These are phyloP conservation scores for Wickerhamiella lipophila DNA, from an alignment of 805 yeast genomes.

Conservation along the genomic window DNA sequence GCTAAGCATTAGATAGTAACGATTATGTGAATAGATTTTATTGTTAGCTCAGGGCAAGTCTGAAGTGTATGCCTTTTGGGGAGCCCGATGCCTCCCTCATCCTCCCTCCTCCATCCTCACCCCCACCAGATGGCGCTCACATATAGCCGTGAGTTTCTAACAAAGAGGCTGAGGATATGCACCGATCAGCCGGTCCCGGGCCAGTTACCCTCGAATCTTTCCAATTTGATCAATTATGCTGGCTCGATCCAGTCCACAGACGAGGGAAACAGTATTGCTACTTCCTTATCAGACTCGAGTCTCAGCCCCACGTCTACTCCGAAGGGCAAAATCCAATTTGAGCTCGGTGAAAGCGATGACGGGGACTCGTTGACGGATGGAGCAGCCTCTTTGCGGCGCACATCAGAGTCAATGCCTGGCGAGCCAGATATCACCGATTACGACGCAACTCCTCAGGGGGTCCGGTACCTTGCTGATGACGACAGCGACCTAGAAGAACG, in stretches of 20 bases:
- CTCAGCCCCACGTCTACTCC: slow-evolving; percentile 5
- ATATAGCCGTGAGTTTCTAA: slow-evolving; percentile 25
- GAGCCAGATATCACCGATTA: neutral
- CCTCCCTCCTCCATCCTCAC: no score
- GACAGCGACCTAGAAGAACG: slow-evolving; percentile 33
- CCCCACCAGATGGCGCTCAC: slow-evolving; percentile 23
- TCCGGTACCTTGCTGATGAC: slow-evolving; percentile 32
- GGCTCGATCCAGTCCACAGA: slow-evolving; percentile 3
- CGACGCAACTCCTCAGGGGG: slow-evolving; percentile 19
- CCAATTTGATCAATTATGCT: slow-evolving; percentile 3
- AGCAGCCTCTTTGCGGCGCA: neutral
- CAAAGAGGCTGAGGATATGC: slow-evolving; percentile 24
- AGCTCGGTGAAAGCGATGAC: slow-evolving; percentile 2
- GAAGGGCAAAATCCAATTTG: neutral
- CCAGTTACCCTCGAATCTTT: neutral
- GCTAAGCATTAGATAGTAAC: slow-evolving; percentile 10
- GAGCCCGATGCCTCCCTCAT: no score
- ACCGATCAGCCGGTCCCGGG: neutral
- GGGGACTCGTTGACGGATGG: slow-evolving; percentile 1
- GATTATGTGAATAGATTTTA: neutral
- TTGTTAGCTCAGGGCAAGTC: no score
- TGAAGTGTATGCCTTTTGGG: no score
- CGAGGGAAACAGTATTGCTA: slow-evolving; percentile 6
- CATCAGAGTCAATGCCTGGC: neutral
- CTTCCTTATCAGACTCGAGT: slow-evolving; percentile 10